Evolutionary conservation across 495 filamentous ascomycete species (phyloP).

Genomic region (Tetracladium marchalianum): DNA sequence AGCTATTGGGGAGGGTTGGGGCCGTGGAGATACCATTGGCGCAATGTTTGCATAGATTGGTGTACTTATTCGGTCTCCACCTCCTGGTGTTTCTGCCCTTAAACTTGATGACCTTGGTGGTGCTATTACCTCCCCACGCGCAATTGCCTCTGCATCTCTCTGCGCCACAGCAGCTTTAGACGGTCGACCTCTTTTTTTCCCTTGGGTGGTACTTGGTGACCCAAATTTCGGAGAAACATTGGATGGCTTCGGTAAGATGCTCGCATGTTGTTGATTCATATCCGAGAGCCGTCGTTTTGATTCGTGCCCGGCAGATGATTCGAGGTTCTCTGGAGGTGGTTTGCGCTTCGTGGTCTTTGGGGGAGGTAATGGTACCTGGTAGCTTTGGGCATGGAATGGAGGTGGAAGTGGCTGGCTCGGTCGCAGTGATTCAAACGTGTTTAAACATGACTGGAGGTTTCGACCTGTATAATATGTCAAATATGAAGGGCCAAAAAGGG

Average conservation of each 20-base stretch:
- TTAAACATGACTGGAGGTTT: constrained; percentile 12
- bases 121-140: constrained; percentile 12
- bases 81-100: constrained; percentile 1
- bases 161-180: constrained; percentile 46
- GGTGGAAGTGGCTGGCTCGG: neutral
- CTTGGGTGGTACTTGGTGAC: constrained; percentile 19
- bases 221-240: constrained; percentile 12
- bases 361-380: neutral
- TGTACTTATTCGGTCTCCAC: neutral
- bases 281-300: constrained; percentile 15
- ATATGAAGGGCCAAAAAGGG: neutral
- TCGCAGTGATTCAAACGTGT: constrained; percentile 13
- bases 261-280: constrained; percentile 1
- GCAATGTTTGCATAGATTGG: constrained; percentile 6
- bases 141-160: constrained; percentile 38
- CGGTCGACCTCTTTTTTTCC: constrained; percentile 52
- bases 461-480: constrained; percentile 8
- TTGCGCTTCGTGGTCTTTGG: constrained; percentile 10
- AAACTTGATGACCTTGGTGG: constrained; percentile 1
- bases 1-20: neutral
- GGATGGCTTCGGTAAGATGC: constrained; percentile 16
- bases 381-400: constrained; percentile 1
- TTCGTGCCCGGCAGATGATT: constrained; percentile 3
- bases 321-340: constrained; percentile 4
- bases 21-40: neutral